Evolutionary conservation across 2,329 filamentous ascomycete genomes (phyloP).

Genomic region (Proliferodiscus dingleyae): DNA sequence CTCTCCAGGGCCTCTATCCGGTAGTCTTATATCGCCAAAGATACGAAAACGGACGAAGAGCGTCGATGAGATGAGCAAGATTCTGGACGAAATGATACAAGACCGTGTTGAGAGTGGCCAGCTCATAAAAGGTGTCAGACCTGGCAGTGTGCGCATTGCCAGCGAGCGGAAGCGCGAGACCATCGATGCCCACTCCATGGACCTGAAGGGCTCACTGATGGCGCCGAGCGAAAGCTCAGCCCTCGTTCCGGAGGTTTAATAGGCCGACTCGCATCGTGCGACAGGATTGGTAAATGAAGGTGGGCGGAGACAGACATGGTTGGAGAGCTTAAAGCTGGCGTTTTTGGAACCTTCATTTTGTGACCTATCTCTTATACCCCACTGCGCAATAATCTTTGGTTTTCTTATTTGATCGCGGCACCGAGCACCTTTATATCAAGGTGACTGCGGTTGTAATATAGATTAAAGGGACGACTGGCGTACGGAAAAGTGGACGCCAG

Average conservation of each 20-base stretch:
- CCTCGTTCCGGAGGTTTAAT: slow-evolving; percentile 12
- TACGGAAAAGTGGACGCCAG: too few species aligned
- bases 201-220: slow-evolving; percentile 10
- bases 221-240: slow-evolving; percentile 9
- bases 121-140: slow-evolving; percentile 58
- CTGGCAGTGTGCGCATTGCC: slow-evolving; percentile 62
- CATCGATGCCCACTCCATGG: slow-evolving; percentile 9
- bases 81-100: slow-evolving; percentile 95
- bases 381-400: too few species aligned
- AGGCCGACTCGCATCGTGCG: background rate
- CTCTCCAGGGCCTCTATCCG: slow-evolving; percentile 15
- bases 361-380: too few species aligned
- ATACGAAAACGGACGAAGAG: slow-evolving; percentile 46
- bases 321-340: too few species aligned
- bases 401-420: too few species aligned
- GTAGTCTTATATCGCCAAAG: slow-evolving; percentile 23
- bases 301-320: too few species aligned
- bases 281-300: background rate
- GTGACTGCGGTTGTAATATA: background rate
- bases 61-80: slow-evolving; percentile 87
- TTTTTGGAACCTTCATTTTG: background rate
- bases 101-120: slow-evolving; percentile 76
- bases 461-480: slow-evolving; percentile 5
- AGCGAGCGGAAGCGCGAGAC: slow-evolving; percentile 36
- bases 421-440: too few species aligned